Base-by-base conservation (phyloP, 2,329 filamentous ascomycete genomes). In the Didymella segeticola region DNA sequence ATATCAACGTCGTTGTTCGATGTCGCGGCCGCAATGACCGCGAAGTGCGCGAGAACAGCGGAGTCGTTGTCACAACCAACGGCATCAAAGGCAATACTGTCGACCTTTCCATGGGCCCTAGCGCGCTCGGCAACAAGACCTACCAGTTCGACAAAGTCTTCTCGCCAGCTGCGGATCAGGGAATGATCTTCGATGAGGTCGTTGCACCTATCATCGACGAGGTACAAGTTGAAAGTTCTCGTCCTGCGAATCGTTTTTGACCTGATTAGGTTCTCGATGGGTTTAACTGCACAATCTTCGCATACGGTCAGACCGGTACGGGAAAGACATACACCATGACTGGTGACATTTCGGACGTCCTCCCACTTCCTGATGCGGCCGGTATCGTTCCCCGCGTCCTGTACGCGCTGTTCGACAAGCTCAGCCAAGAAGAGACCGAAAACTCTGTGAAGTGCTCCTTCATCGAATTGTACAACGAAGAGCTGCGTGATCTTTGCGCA, bases 311-410 rank as follows among this genome's bases (percentile, higher is more conserved):
- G 75, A 99, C 95, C 0, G 95, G 95, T 37, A 99, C 95, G 0
- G 95, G 95, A 66, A 99, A 99, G 76, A 99, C 95, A 12, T 99
- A 99, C 76, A 99, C 95, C 20, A 99, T 99, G 95, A 96, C 93
- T 0, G 95, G 95, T 49, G 93, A 99, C 74, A 97, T 99, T 86
- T 90, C 85, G 12, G 90, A 97, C 65, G 91, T 92, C 30, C 91
- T 93, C 1, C 86, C 96, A 55, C 82, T 96, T 12, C 93, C 93
- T 1, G 95, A 98, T 70, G 89, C 87, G 31, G 95, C 96, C 23
- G 95, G 95, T 66, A 98, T 99, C 64, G 95, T 99, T 58, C 96
- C 96, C 20, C 88, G 96, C 42, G 91, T 93, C 0, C 80, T 99
- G 0, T 89, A 97, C 68, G 85, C 89, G 0, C 82, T 99, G 0